Percentiles rank a stretch among this genome's conserved stretches.
Conservation (phyloP, 441 rosid genomes). For the Manihot esculenta region DNA sequence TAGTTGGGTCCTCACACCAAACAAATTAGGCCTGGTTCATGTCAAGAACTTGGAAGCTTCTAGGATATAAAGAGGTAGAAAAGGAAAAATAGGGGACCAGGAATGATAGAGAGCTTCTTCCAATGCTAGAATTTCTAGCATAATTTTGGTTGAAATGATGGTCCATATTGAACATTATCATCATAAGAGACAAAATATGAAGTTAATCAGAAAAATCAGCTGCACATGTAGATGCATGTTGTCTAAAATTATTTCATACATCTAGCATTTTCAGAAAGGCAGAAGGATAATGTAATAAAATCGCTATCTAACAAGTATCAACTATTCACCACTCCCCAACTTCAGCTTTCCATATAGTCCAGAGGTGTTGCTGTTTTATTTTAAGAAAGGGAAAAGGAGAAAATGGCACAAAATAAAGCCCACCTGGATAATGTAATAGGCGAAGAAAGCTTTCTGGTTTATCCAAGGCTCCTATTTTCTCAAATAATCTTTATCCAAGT, state of each 20-base stretch:
- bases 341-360: not conserved
- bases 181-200: not conserved
- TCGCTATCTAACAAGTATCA: not conserved
- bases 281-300: not conserved
- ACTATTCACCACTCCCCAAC: not conserved
- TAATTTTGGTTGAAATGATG: not conserved
- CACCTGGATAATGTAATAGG: constrained; percentile 82
- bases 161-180: not conserved
- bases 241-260: not conserved
- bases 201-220: not conserved
- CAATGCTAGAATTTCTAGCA: not conserved
- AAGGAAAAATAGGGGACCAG: not conserved
- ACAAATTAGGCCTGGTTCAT: not conserved
- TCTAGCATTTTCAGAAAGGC: not conserved
- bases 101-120: not conserved
- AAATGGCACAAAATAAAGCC: too few relatives aligned
- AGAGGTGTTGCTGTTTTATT: not conserved
- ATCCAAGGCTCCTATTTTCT: constrained; percentile 55
- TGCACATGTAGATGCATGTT: constrained; percentile 3
- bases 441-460: constrained; percentile 53
- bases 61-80: not conserved
- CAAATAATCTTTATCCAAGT: constrained; percentile 68
- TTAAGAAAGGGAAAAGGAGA: not conserved
- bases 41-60: not conserved
- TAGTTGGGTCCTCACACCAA: not conserved